Evolutionary conservation across 139 green algal species (phyloP).

Genomic region (Picocystis salinarum): DNA sequence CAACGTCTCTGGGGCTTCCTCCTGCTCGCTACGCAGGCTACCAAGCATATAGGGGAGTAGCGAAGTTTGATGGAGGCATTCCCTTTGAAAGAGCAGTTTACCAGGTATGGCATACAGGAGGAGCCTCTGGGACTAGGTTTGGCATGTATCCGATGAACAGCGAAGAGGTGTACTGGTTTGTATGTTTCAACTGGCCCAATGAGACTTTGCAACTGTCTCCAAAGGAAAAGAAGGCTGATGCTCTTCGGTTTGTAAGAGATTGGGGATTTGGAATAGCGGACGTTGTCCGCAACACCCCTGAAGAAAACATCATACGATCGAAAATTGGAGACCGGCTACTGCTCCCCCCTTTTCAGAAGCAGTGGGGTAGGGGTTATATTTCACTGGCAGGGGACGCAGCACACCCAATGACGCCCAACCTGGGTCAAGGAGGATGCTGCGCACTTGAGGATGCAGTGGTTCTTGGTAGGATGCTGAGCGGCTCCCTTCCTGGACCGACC

Average conservation of each 20-base stretch:
- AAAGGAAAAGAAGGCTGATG: constrained; percentile 16
- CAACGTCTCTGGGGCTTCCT: constrained; percentile 11
- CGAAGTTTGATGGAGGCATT: constrained; percentile 8
- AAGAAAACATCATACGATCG: constrained; percentile 16
- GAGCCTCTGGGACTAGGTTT: too few relatives aligned
- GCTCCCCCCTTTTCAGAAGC: constrained; percentile 3
- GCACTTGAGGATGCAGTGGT: constrained; percentile 51
- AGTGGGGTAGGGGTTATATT: constrained; percentile 15
- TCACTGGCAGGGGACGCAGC: constrained; percentile 50
- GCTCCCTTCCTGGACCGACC: not conserved
- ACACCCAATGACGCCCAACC: constrained; percentile 63
- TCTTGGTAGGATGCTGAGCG: constrained; percentile 21
- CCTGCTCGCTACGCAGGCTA: constrained; percentile 29
- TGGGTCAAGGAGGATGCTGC: constrained; percentile 45
- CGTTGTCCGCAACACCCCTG: constrained; percentile 19
- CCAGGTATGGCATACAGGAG: constrained; percentile 23
- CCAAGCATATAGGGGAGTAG: constrained; percentile 24
- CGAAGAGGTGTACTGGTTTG: constrained; percentile 47
- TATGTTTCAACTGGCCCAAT: constrained; percentile 19
- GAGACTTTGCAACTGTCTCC: not conserved
- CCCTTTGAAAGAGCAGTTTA: constrained; percentile 18
- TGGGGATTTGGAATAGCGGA: constrained; percentile 25
- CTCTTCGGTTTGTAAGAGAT: constrained; percentile 16
- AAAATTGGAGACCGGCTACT: constrained; percentile 29
- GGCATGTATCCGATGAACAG: constrained; percentile 47